A percentile compares a stretch with the other conserved stretches of the same genome.
phyloP scores from a whole-genome alignment of 1,284 basidiomycete species.

The Cryptococcus sp. region DNA sequence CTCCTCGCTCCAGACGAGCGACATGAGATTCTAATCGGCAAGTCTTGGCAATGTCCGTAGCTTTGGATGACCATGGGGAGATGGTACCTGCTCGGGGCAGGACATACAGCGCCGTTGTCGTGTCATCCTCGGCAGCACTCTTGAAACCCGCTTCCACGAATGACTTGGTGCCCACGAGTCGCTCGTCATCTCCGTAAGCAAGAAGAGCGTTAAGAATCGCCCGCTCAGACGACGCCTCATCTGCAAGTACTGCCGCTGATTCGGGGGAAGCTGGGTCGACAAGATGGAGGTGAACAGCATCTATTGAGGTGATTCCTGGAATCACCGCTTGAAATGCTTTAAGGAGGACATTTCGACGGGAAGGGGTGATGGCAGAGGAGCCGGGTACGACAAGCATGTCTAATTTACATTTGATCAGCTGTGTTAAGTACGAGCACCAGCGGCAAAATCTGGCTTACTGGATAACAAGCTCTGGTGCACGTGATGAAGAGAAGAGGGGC shows the following conservation, averaged over 20 bases:
- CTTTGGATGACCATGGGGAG: constrained; percentile 96
- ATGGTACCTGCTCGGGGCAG: constrained; percentile 78
- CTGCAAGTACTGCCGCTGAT: constrained; percentile 59
- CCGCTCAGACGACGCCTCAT: constrained; percentile 57
- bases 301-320: constrained; percentile 66
- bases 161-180: constrained; percentile 39
- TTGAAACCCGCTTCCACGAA: constrained; percentile 35
- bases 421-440: too few relatives aligned
- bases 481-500: too few relatives aligned
- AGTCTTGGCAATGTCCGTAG: constrained; percentile 88
- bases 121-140: constrained; percentile 56
- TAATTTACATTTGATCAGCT: constrained; percentile 7
- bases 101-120: constrained; percentile 62
- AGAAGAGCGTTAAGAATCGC: constrained; percentile 73
- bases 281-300: constrained; percentile 85
- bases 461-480: too few relatives aligned
- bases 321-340: constrained; percentile 62
- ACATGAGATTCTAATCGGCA: constrained; percentile 75
- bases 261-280: constrained; percentile 64
- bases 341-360: constrained; percentile 70
- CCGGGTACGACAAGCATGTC: constrained; percentile 62
- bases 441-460: too few relatives aligned
- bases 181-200: constrained; percentile 76
- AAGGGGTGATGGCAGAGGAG: constrained; percentile 68
- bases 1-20: constrained; percentile 80